Conservation (phyloP, 2,329 filamentous ascomycete genomes). For the Ceratocystis lukuohia region DNA sequence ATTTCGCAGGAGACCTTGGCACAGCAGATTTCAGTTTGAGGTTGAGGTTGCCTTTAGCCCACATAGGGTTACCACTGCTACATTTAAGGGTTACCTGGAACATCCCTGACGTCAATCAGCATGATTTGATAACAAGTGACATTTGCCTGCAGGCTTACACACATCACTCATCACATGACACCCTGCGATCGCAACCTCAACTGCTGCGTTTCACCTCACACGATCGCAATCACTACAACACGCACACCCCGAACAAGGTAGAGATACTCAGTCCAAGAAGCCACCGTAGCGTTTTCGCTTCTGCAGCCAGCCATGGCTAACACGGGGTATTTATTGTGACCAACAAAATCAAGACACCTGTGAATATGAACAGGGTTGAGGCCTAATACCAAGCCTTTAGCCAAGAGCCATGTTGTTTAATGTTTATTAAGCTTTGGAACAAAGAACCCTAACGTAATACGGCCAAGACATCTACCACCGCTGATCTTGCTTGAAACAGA, state of each 20-base stretch:
- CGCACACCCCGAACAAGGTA: background rate
- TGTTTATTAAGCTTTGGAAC: slow-evolving; percentile 1
- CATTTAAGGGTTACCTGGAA: background rate
- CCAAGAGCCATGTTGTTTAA: background rate
- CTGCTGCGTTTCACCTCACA: no score
- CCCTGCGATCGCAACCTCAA: no score
- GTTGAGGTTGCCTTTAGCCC: background rate
- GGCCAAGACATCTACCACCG: background rate
- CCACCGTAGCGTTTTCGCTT: background rate
- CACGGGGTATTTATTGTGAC: background rate
- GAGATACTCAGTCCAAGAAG: background rate
- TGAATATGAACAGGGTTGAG: background rate
- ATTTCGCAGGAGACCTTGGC: background rate
- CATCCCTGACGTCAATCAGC: background rate
- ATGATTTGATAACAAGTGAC: background rate
- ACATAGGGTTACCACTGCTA: background rate
- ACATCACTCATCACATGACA: no score
- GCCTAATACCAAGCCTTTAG: slow-evolving; percentile 1
- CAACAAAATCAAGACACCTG: background rate
- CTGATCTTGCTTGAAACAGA: background rate
- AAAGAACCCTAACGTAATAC: background rate
- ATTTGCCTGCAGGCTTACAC: background rate
- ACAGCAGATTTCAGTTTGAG: background rate
- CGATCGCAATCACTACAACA: background rate
- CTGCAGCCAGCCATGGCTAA: background rate